Base-by-base conservation (phyloP, 2,329 filamentous ascomycete genomes). In the Alternaria infectoria region DNA sequence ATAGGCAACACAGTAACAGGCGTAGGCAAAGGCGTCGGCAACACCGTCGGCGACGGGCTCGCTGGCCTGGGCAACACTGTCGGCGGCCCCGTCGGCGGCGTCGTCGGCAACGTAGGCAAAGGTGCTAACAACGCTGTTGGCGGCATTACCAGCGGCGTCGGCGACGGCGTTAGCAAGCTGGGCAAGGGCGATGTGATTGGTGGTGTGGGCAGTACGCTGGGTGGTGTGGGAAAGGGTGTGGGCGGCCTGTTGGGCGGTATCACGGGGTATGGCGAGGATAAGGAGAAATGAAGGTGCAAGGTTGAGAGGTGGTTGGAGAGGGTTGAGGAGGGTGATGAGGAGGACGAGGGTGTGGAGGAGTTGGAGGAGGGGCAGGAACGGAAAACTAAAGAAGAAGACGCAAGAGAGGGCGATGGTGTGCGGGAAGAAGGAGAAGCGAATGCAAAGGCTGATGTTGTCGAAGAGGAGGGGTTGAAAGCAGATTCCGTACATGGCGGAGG, bases 121-220 rank as follows among this genome's bases (percentile, higher is more conserved):
- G 77, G 81, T 3, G 77, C 80, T 5, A 78, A 77, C 4, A 77
- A 82, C 62, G 80, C 81, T 8, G 80, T 83, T 2, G 71, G 73
- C 6, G 80, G 81, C 3, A 74, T 82, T 23, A 81, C 80, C 2
- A 74, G 78, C 5, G 82, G 82, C 4, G 52, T 84, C 3, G 82
- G 82, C 5, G 80, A 81, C n/a, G 81, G 82, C 2, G 80, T 84
- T 6, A 79, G 78, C 3, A 82, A 82, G 65, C 56, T 84, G 2
- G 81, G 82, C 1, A 81, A 79, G 50, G 82, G 82, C 1, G 80
- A 84, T 69, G 70, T 84, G 2, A 71, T 83, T 23, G 82, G 82
- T 3, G 81, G 81, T 3, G 65, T 83, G 7, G 79, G 80, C 7
- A 80, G 77, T 12, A 81, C 79, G 6, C 72, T 82, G 17, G 81